Conservation (phyloP, 768 basidiomycete species). For the Cystobasidiopsis lactophilus region DNA sequence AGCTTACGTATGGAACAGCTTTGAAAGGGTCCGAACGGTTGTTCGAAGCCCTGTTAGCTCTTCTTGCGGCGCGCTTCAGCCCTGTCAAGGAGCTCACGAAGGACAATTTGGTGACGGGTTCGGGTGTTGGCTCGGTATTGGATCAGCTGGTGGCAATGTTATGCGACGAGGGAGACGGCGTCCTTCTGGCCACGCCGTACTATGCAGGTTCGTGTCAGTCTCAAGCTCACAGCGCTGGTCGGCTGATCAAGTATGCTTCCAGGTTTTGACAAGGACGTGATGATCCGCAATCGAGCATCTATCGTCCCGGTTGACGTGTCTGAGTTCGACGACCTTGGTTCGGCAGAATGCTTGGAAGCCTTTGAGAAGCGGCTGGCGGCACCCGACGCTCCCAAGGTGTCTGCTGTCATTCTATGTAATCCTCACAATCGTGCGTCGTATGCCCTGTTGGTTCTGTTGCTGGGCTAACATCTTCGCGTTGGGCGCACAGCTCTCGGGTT, state of each 20-base stretch:
- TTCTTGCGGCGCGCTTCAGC: conserved; percentile 14
- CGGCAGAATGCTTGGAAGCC: conserved; percentile 3
- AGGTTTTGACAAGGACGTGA: background rate
- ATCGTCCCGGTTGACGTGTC: background rate
- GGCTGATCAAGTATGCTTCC: background rate
- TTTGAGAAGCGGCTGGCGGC: conserved; percentile 11
- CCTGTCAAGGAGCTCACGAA: conserved; percentile 9
- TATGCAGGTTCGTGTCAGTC: background rate
- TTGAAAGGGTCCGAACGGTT: conserved; percentile 14
- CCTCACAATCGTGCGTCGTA: conserved; percentile 16
- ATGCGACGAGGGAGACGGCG: conserved; percentile 14
- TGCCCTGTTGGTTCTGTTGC: too few species aligned
- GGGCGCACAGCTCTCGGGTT: conserved; percentile 13
- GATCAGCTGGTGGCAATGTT: conserved; percentile 10
- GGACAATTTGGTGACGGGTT: conserved; percentile 14
- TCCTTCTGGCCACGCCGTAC: conserved; percentile 12
- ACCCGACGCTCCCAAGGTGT: background rate
- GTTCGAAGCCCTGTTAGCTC: conserved; percentile 8
- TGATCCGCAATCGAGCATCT: background rate
- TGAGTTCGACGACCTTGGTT: background rate
- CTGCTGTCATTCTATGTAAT: conserved; percentile 17
- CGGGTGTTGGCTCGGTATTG: background rate
- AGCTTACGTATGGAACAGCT: conserved; percentile 13
- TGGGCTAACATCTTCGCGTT: too few species aligned
- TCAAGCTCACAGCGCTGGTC: too few species aligned